phyloP scores from a whole-genome alignment of 2,329 filamentous ascomycete genomes.

The Nemania sp. region DNA sequence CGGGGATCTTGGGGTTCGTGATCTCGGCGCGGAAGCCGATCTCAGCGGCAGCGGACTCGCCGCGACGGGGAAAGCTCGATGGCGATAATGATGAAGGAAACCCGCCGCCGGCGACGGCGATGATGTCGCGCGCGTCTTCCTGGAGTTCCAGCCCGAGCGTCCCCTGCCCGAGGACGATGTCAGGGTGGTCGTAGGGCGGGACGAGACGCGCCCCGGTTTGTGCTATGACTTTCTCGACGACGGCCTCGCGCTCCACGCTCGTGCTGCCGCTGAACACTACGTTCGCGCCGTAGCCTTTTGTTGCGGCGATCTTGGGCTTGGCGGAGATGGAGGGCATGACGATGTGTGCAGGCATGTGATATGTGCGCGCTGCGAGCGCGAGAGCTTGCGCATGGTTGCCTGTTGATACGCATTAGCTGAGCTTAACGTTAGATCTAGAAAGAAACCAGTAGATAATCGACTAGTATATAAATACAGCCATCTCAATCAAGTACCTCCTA shows the following conservation, averaged over 20 bases:
- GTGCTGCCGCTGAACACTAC: conserved; percentile 88
- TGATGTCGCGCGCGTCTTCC: conserved; percentile 72
- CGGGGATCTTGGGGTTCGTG: conserved; percentile 25
- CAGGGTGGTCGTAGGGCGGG: conserved; percentile 91
- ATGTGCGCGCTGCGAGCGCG: conserved; percentile 81
- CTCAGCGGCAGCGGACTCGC: conserved; percentile 10
- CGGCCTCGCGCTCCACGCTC: conserved; percentile 81
- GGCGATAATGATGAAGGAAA: not conserved
- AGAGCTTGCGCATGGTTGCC: conserved; percentile 97
- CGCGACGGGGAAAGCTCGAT: not conserved
- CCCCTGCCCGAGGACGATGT: conserved; percentile 94
- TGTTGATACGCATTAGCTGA: conserved; percentile 52
- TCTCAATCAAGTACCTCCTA: not conserved
- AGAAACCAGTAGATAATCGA: no score
- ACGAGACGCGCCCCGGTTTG: conserved; percentile 82
- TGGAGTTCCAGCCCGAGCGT: conserved; percentile 87
- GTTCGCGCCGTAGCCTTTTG: conserved; percentile 78
- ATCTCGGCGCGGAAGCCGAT: conserved; percentile 31
- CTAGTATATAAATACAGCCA: not conserved
- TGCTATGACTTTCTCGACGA: conserved; percentile 74
- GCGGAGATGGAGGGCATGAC: conserved; percentile 92
- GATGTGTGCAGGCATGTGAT: conserved; percentile 83
- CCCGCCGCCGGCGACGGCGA: conserved; percentile 51
- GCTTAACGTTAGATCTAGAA: no score
- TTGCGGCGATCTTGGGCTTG: conserved; percentile 88